Base-by-base conservation (phyloP, 441 rosid genomes). In the Kokia cookei region DNA sequence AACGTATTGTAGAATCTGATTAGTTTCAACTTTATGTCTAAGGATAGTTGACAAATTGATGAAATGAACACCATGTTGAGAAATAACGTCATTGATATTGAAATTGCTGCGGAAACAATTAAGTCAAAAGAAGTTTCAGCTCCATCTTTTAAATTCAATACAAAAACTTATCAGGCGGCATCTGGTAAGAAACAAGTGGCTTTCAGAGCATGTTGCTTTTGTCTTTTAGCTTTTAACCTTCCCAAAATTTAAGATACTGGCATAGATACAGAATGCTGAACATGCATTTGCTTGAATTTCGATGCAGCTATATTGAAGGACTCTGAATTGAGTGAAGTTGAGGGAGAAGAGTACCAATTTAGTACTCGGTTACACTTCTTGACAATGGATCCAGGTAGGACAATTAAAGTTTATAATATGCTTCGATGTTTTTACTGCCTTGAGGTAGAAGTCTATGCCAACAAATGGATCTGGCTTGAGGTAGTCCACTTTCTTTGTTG, bases 341-440 rank as follows among this genome's bases (percentile, higher is more conserved):
- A 93, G 78, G 84, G 95, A 87, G 98, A 97, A 17, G 97, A 91
- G 75, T 93, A 97, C 78, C 96, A 92, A 62, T 96, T 92, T 82
- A 91, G 88, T 79, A 92, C 98, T 37, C 92, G 22, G 89, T 95
- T 24, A 92, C 98, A 0, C 71, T 89, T 73, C 83, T 90, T 47
- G 93, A 91, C 79, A 93, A 92, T 86, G 97, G 97, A 83, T 81
- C 97, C 61, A 93, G 97, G 97, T 93, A 80, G 37, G 64, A 58
- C 71, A 58, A 62, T 26, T 29, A 17, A n/a, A 35, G 60, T 10
- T 51, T 58, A 8, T 69, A 40, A 40, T 48, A 47, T 57, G 7
- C 69, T 55, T 19, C 9, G 26, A 8, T 42, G 45, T 42, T 42
- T 42, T 42, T 26, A 27, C 15, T 61, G 15, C 47, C 40, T 50